Conservation (phyloP, 2,329 filamentous ascomycete genomes). For the Pseudogymnoascus sp. region DNA sequence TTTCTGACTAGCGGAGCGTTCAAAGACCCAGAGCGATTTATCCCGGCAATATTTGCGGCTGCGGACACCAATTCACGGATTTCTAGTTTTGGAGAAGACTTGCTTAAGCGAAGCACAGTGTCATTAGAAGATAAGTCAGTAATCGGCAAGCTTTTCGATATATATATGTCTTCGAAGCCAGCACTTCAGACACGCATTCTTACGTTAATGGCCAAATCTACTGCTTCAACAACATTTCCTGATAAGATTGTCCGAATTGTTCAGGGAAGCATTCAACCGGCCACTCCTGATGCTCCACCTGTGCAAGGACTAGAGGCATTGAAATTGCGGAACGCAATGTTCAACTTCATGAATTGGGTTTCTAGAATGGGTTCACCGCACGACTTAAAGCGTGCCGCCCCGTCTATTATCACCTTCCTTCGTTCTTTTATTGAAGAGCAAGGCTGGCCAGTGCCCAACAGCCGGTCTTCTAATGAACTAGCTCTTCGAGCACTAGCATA, state of each 20-base stretch:
- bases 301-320: slow-evolving; percentile 49
- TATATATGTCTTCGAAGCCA: slow-evolving; percentile 66
- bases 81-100: slow-evolving; percentile 77
- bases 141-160: slow-evolving; percentile 58
- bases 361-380: slow-evolving; percentile 60
- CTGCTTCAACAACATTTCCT: slow-evolving; percentile 61
- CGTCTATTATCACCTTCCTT: slow-evolving; percentile 59
- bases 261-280: slow-evolving; percentile 50
- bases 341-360: slow-evolving; percentile 81
- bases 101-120: slow-evolving; percentile 70
- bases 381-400: slow-evolving; percentile 57
- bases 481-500: slow-evolving; percentile 73
- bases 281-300: slow-evolving; percentile 28
- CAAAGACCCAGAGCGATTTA: slow-evolving; percentile 69
- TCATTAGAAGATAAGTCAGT: slow-evolving; percentile 62
- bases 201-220: slow-evolving; percentile 67
- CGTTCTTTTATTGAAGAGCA: slow-evolving; percentile 68
- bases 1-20: slow-evolving; percentile 83
- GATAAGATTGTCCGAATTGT: slow-evolving; percentile 62
- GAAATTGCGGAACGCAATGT: slow-evolving; percentile 74
- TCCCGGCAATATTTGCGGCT: slow-evolving; percentile 76
- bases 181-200: slow-evolving; percentile 73
- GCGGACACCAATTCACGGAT: slow-evolving; percentile 76
- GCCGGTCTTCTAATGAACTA: slow-evolving; percentile 50
- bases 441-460: slow-evolving; percentile 68